Base-by-base conservation (phyloP, 2,329 filamentous ascomycete species). In the Penicillium janthinellum region DNA sequence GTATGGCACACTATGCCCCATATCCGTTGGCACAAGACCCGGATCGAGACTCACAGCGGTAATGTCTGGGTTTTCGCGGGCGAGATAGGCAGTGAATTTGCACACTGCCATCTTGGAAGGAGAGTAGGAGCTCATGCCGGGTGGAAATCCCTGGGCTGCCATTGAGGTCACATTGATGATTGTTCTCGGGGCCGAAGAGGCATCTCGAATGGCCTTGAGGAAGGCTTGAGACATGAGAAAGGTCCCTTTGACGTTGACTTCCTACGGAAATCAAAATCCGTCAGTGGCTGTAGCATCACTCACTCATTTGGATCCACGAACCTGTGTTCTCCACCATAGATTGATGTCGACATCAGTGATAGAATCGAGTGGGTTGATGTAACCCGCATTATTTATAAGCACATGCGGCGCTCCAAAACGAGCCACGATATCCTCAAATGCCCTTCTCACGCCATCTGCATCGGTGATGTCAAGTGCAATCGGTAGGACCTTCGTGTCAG, bases 21-120 rank as follows among this genome's bases (percentile, higher is more conserved):
- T 75, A 15, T 74, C 69, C 5, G 76, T 78, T 7, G 70, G 64
- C 0, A 75, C 64, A 2, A 77, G 63, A 6, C 75, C 75, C 1
- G 76, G 77, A 42, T 78, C 70, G 1, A 78, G 54, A 5, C 64
- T 63, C 1, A 72, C 56, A 5, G 72, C 65, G 10, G 70, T 74
- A n/a, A 78, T 64, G 14, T 72, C 64, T 0, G 74, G 72, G 57
- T 78, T 70, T 44, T 75, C 73, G 3, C 63, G 64, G 0, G 71
- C 72, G 3, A 77, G 52, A 37, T 66, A 71, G 7, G 72, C 70
- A 5, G 73, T 65, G 10, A 75, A 54, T 58, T 74, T 73, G 45
- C 67, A 64, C 4, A 67, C 59, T 4, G 71, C 74, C 2, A 75
- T 48, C 62, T 79, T 80, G 8, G 71, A 68, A 11, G 69, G 60